Base-by-base conservation (phyloP, 192 early-diverging fungal genomes). In the Coemansia umbellata region DNA sequence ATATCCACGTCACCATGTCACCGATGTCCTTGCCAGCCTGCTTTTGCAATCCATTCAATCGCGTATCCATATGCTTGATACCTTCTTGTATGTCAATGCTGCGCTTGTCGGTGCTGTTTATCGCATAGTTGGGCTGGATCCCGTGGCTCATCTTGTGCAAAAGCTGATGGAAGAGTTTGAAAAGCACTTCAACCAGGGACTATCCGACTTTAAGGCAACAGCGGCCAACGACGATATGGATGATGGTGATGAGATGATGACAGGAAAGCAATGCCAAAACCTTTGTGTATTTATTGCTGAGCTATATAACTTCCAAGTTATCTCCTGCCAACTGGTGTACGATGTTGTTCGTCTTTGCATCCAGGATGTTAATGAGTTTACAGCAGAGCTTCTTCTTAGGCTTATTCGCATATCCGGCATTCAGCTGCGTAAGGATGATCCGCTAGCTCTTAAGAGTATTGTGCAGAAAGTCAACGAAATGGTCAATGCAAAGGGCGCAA, bases 391-490 rank as follows among this genome's bases (percentile, higher is more conserved):
- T 17, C 78, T 98, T 43, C 79, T 98, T 19, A 85, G 83, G 55
- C 63, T 97, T 17, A 69, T 76, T 27, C 74, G 63, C 35, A 58
- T 86, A 13, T 87, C 81, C 37, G 96, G 95, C 23, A 73, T 81
- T 43, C 87, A 95, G 74, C 78, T 99, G 47, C 83, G 94, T 36
- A 65, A 80, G 24, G 96, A 99, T 79, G 96, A 99, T 63, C 94
- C 96, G 15, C 66, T 84, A 10, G 81, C 89, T 2, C 74, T 99
- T 28, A 95, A 95, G 69, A 91, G 95, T 41, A 92, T 97, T 51
- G 88, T 97, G 49, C 57, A 66, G 10, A 40, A 67, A 47, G 66
- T 69, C 18, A 64, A 53, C 39, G 66, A 79, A 22, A 47, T 57
- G n/a, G 71, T 68, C 17, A 47, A 52, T 15, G 45, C 53, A 11